phyloP scores from a whole-genome alignment of 176 grass and related monocot species.

The Musa itinerans region DNA sequence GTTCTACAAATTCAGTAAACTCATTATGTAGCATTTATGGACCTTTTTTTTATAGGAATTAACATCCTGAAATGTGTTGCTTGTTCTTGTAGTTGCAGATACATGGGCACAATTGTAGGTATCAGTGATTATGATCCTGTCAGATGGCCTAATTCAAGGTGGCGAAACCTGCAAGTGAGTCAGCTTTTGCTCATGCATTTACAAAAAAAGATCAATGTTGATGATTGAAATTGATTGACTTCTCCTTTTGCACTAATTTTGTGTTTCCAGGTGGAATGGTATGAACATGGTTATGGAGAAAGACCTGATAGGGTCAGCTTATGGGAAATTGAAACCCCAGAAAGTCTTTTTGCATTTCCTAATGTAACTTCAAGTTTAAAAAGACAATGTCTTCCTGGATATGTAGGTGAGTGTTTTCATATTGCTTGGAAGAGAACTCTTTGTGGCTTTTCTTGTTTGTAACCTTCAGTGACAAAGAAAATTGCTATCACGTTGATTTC shows the following conservation, averaged over 20 bases:
- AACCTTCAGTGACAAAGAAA: neutral
- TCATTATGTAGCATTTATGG: neutral
- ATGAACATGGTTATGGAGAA: constrained; percentile 94
- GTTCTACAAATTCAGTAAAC: neutral
- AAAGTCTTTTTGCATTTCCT: constrained; percentile 60
- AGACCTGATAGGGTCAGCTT: constrained; percentile 70
- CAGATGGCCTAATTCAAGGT: constrained; percentile 96
- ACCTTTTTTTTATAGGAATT: neutral
- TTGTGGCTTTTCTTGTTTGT: neutral
- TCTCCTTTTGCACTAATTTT: neutral
- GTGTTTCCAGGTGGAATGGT: constrained; percentile 68
- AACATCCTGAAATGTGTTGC: neutral
- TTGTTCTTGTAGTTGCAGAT: constrained; percentile 54
- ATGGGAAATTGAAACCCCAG: constrained; percentile 89
- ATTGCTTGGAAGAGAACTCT: neutral
- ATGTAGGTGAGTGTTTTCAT: constrained; percentile 13
- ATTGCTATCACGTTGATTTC: neutral
- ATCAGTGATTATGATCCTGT: constrained; percentile 72
- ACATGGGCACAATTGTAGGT: constrained; percentile 66
- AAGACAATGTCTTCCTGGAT: constrained; percentile 67
- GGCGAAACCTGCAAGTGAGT: constrained; percentile 78
- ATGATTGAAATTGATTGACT: neutral
- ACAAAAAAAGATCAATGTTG: neutral
- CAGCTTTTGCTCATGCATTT: constrained; percentile 3
- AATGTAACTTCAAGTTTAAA: constrained; percentile 51